A percentile compares a stretch with the other conserved stretches of the same genome.
Conservation (phyloP, 2,329 filamentous ascomycete genomes). For the Colletotrichum echinochloae region DNA sequence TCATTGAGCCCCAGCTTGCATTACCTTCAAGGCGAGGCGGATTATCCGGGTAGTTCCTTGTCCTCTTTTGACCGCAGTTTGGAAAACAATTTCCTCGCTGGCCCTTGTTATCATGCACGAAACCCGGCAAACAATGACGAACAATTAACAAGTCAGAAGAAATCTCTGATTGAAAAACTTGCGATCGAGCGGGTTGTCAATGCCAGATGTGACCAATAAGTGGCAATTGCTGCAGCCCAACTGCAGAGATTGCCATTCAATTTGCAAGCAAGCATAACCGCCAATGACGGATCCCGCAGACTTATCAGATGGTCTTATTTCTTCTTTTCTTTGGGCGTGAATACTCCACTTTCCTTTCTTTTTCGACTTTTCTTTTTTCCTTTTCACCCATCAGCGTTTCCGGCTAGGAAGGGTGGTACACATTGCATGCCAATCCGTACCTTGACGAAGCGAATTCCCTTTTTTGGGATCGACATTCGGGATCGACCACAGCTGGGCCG, state of each 20-base stretch:
- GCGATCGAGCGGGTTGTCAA: constrained; percentile 12
- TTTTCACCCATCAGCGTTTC: constrained; percentile 22
- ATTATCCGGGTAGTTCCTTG: constrained; percentile 9
- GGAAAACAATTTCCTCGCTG: neutral
- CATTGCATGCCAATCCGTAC: neutral
- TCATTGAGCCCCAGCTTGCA: constrained; percentile 10
- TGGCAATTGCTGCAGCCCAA: constrained; percentile 25
- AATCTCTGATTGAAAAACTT: constrained; percentile 27
- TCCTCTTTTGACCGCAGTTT: constrained; percentile 13
- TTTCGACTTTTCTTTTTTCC: no score
- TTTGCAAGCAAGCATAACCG: neutral
- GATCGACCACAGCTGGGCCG: constrained; percentile 26
- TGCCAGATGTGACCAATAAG: constrained; percentile 6
- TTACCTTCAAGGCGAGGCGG: neutral
- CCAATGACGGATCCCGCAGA: neutral
- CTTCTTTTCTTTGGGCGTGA: no score
- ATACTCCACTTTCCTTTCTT: no score
- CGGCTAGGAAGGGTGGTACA: neutral
- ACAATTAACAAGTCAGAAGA: neutral
- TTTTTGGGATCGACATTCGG: neutral
- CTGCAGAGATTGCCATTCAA: constrained; percentile 21
- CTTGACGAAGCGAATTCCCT: neutral
- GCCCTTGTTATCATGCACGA: constrained; percentile 1
- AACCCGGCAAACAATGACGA: neutral
- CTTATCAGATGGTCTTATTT: neutral